Percentiles rank a stretch among this genome's conserved stretches.
Evolutionary conservation across 345 rosid species (phyloP).

Genomic region (Erodium maritimum): DNA sequence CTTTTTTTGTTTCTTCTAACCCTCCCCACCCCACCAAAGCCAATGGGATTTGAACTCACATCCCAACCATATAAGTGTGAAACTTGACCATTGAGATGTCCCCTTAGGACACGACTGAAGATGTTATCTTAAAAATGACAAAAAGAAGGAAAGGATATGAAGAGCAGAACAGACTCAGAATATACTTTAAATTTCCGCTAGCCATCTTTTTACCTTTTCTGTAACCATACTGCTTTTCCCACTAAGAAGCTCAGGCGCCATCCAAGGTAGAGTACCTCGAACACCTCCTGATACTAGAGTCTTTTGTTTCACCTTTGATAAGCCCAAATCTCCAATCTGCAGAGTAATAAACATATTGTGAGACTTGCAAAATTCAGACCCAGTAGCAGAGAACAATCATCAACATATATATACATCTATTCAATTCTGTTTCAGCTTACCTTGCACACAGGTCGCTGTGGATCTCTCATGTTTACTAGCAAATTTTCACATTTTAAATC

Average conservation of each 20-base stretch:
- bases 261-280: conserved; percentile 98
- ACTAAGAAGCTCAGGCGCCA: conserved; percentile 99
- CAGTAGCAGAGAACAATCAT: neutral
- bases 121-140: too few relatives aligned
- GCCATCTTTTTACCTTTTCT: conserved; percentile 54
- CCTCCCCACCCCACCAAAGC: too few relatives aligned
- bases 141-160: too few relatives aligned
- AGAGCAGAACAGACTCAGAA: too few relatives aligned
- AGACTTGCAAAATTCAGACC: conserved; percentile 2
- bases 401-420: neutral
- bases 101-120: too few relatives aligned
- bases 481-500: conserved; percentile 97
- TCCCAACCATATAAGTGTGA: too few relatives aligned
- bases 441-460: conserved; percentile 97
- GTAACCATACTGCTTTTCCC: conserved; percentile 97
- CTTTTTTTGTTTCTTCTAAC: too few relatives aligned
- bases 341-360: conserved; percentile 9
- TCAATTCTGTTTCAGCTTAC: conserved; percentile 19
- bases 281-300: conserved; percentile 97
- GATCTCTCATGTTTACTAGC: conserved; percentile 96
- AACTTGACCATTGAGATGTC: too few relatives aligned
- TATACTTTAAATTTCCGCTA: neutral
- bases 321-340: conserved; percentile 98
- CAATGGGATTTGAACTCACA: too few relatives aligned
- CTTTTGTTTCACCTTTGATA: conserved; percentile 91